Evolutionary conservation across 2,329 filamentous ascomycete genomes (phyloP).

Genomic region (Lithohypha guttulata): DNA sequence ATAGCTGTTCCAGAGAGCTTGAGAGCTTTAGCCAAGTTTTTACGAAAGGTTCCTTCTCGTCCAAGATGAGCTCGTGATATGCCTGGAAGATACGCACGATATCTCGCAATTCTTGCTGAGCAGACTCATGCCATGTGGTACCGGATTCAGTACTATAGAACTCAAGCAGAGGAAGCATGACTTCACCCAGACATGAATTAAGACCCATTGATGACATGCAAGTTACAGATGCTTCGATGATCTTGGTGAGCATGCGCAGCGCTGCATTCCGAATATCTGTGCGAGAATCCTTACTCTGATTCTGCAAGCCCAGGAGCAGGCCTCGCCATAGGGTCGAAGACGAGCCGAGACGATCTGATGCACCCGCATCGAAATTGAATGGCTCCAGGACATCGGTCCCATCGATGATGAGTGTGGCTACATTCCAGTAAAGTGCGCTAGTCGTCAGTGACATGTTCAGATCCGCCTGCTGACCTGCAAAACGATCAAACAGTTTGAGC

Average conservation of each 20-base stretch:
- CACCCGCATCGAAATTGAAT: neutral
- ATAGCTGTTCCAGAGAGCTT: slow-evolving; percentile 8
- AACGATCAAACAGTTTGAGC: slow-evolving; percentile 78
- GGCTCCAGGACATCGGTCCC: slow-evolving; percentile 12
- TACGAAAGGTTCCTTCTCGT: slow-evolving; percentile 12
- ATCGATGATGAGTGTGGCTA: slow-evolving; percentile 47
- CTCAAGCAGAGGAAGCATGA: slow-evolving; percentile 71
- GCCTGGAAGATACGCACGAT: slow-evolving; percentile 11
- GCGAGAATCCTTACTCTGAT: slow-evolving; percentile 31
- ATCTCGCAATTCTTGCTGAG: slow-evolving; percentile 3
- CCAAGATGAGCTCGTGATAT: slow-evolving; percentile 11
- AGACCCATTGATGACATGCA: slow-evolving; percentile 30
- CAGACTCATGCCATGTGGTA: neutral
- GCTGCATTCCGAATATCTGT: slow-evolving; percentile 46
- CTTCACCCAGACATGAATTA: slow-evolving; percentile 54
- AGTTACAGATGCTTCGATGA: slow-evolving; percentile 84
- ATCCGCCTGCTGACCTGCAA: slow-evolving; percentile 81
- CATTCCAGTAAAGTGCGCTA: slow-evolving; percentile 90
- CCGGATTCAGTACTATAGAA: slow-evolving; percentile 45
- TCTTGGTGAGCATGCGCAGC: slow-evolving; percentile 79
- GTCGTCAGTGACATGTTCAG: slow-evolving; percentile 92
- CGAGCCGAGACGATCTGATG: neutral
- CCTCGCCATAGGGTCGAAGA: slow-evolving; percentile 14
- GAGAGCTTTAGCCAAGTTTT: slow-evolving; percentile 15
- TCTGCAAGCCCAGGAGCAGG: slow-evolving; percentile 22